Base-by-base conservation (phyloP, 768 basidiomycete genomes). In the Lentinula boryana region DNA sequence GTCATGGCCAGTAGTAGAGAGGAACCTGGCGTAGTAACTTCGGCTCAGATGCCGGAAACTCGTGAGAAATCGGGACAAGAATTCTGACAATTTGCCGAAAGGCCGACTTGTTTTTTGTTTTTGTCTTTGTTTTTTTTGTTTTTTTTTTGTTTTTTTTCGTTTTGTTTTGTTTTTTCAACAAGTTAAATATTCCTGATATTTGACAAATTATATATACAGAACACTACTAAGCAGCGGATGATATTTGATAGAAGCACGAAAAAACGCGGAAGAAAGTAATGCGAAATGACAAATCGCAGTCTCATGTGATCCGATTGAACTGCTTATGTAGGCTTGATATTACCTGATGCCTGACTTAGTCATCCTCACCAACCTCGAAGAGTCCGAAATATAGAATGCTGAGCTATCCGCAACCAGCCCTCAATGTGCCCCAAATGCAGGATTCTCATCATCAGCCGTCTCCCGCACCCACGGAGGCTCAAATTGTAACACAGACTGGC, bases 391-490 rank as follows among this genome's bases (percentile, higher is more conserved):
- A 51, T 51, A 46, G 43, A 31, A 57, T 46, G 50, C 18, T 51
- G 15, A 43, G 59, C 5, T 62, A 56, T 23, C 62, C 57, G 38
- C 54, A 60, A 15, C 58, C 53, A 46, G 38, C 21, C 27, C 40
- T 41, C 49, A 60, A 61, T 61, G 44, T 57, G 46, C 58, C 44
- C 54, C 60, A 38, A 18, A 56, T 56, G 54, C 51, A 53, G 51
- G 35, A 31, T n/a, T 41, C 54, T 5, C 36, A 56, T 40, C 54
- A 56, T 12, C 51, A 53, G 36, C 54, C 35, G 40, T 56, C 54
- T 23, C 36, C 54, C n/a, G 23, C 54, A 21, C 23, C 18, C 18
- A 21, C 35, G 36, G 54, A 56, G 1, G 23, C 7, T 21, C 27
- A 32, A 38, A n/a, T 9, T 13, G 36, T 38, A 38, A 9, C 31